These are phyloP conservation scores for Cordyceps cateniannulata DNA, from an alignment of 2,329 filamentous ascomycete genomes.

Conservation along the genomic window DNA sequence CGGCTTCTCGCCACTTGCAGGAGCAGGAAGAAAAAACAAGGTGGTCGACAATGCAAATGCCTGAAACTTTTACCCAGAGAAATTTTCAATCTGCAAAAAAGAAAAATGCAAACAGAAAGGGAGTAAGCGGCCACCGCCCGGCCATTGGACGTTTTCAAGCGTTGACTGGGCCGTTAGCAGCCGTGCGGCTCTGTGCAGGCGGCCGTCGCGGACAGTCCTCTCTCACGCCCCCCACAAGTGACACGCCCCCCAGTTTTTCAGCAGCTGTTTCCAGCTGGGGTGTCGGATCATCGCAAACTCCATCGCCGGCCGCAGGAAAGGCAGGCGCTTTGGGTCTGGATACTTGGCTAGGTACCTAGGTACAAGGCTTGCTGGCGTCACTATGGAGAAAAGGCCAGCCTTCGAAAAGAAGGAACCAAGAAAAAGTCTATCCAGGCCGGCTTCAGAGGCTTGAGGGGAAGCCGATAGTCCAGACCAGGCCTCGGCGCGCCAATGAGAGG, in stretches of 20 bases:
- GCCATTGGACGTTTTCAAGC: not conserved
- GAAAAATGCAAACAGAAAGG: not conserved
- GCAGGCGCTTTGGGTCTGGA: not conserved
- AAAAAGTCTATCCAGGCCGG: not conserved
- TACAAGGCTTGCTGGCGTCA: not conserved
- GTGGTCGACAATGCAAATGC: not conserved
- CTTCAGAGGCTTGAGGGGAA: not conserved
- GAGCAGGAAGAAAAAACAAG: not conserved
- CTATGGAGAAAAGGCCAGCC: not conserved
- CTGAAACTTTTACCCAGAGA: not conserved
- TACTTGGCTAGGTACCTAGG: not conserved
- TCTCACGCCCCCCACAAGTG: not conserved
- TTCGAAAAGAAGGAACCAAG: not conserved
- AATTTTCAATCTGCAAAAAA: not conserved
- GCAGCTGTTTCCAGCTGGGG: not conserved
- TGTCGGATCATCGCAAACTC: too few relatives aligned
- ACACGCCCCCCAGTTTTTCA: not conserved
- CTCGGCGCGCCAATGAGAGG: not conserved
- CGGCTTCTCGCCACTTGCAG: not conserved
- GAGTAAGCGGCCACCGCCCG: not conserved
- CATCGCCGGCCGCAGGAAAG: not conserved
- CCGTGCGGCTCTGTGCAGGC: too few relatives aligned
- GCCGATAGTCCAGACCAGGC: not conserved
- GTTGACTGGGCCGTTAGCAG: too few relatives aligned
- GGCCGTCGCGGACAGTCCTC: too few relatives aligned